Percentiles rank a stretch among this genome's conserved stretches.
These are phyloP conservation scores for Apiospora sp. DNA, from an alignment of 2,329 filamentous ascomycete species.

Conservation along the genomic window DNA sequence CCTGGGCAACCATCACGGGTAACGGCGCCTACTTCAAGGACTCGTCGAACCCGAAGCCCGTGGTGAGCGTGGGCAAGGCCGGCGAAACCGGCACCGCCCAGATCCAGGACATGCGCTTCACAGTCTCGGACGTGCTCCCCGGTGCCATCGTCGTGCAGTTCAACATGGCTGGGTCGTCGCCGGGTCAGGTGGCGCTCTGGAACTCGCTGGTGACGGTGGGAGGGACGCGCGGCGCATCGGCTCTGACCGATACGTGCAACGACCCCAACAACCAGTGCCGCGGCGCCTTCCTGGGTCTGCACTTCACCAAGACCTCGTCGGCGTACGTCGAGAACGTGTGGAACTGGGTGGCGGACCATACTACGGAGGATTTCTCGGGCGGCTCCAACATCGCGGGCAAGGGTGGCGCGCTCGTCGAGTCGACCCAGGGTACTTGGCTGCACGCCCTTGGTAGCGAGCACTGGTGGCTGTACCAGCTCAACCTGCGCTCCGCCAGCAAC, in stretches of 20 bases:
- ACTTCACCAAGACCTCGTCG: slow-evolving; percentile 54
- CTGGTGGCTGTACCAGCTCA: slow-evolving; percentile 65
- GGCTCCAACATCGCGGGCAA: slow-evolving; percentile 56
- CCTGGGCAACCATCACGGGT: slow-evolving; percentile 60
- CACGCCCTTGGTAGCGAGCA: slow-evolving; percentile 63
- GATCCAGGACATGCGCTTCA: slow-evolving; percentile 71
- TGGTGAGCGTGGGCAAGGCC: slow-evolving; percentile 64
- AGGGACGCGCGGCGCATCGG: slow-evolving; percentile 44
- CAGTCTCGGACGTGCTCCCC: slow-evolving; percentile 64
- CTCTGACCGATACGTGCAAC: slow-evolving; percentile 39
- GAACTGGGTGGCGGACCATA: slow-evolving; percentile 63
- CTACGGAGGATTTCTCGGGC: slow-evolving; percentile 48
- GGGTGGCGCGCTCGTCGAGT: slow-evolving; percentile 55
- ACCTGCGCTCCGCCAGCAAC: slow-evolving; percentile 57
- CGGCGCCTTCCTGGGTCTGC: slow-evolving; percentile 55
- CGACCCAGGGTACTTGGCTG: slow-evolving; percentile 57
- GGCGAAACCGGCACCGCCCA: slow-evolving; percentile 69
- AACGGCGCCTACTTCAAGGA: slow-evolving; percentile 59
- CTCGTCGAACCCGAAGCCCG: slow-evolving; percentile 59
- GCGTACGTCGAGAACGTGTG: slow-evolving; percentile 63
- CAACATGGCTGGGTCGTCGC: slow-evolving; percentile 44
- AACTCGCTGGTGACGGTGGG: slow-evolving; percentile 49
- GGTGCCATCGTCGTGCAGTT: slow-evolving; percentile 67
- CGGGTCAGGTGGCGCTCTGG: slow-evolving; percentile 45
- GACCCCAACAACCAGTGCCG: slow-evolving; percentile 48